A percentile compares a stretch with the other conserved stretches of the same genome.
phyloP scores from a whole-genome alignment of 176 grass and related monocot genomes.

The Echinochloa phyllopogon region DNA sequence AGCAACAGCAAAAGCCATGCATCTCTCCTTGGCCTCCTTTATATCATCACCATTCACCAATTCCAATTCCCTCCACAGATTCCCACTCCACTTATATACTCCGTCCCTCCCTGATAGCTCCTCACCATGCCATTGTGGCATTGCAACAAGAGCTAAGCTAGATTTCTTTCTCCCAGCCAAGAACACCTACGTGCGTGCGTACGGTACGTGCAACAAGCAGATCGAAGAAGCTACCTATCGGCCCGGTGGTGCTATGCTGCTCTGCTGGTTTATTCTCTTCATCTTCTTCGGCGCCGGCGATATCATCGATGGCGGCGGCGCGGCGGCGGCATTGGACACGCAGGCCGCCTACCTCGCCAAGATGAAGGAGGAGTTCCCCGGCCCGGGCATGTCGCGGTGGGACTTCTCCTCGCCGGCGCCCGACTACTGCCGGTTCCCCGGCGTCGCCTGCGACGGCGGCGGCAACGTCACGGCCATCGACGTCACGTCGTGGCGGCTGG shows the following conservation, averaged over 20 bases:
- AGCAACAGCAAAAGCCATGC: constrained; percentile 49
- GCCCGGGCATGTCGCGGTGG: constrained; percentile 72
- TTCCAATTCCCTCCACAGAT: constrained; percentile 50
- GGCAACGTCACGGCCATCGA: constrained; percentile 68
- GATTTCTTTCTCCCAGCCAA: not conserved
- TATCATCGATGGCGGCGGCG: not conserved
- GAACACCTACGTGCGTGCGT: not conserved
- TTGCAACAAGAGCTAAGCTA: not conserved
- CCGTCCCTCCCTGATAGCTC: constrained; percentile 19
- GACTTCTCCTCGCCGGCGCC: constrained; percentile 45
- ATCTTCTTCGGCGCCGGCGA: not conserved
- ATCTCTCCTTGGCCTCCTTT: constrained; percentile 47
- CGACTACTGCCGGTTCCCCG: constrained; percentile 63
- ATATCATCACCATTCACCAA: constrained; percentile 46
- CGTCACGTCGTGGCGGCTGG: constrained; percentile 73
- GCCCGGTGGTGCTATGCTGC: no score
- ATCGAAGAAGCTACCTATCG: not conserved
- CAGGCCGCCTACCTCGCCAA: constrained; percentile 65
- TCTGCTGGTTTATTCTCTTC: constrained; percentile 21
- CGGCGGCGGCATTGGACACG: constrained; percentile 39
- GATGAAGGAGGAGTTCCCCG: constrained; percentile 70
- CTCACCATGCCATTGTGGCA: constrained; percentile 18
- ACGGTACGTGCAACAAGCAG: no score
- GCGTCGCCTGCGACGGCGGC: constrained; percentile 41
- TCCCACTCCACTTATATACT: constrained; percentile 57